phyloP scores from a whole-genome alignment of 129 eudicot genomes.

The Chrysanthemum lavandulifolium region DNA sequence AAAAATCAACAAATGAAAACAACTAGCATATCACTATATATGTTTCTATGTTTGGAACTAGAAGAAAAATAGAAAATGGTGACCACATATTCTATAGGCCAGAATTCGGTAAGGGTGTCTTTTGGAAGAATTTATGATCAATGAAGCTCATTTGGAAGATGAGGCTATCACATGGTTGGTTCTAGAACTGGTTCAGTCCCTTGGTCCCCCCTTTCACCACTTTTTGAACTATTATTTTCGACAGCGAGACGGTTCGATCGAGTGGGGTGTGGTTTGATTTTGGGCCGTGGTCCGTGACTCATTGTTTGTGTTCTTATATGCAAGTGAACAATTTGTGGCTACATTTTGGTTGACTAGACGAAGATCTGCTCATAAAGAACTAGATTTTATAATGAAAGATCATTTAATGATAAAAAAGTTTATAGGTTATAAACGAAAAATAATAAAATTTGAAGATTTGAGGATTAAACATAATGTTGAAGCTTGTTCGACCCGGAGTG shows the following conservation, averaged over 20 bases:
- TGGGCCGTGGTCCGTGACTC: not conserved
- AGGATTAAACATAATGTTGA: too few species aligned
- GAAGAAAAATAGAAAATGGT: not conserved
- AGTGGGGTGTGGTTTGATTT: constrained; percentile 4
- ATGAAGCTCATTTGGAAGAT: constrained; percentile 2
- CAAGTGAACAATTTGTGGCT: constrained; percentile 23
- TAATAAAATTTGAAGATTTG: too few species aligned
- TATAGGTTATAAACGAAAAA: too few species aligned
- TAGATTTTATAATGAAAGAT: too few species aligned
- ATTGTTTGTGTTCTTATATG: constrained; percentile 15
- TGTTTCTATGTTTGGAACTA: not conserved
- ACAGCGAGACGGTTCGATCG: not conserved
- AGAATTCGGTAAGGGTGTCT: constrained; percentile 13
- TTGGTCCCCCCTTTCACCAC: constrained; percentile 12
- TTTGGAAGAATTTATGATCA: not conserved
- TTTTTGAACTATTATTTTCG: not conserved
- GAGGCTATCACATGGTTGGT: not conserved
- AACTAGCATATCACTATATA: not conserved
- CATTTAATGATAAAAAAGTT: too few species aligned
- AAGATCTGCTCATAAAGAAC: too few species aligned
- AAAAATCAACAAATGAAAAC: not conserved
- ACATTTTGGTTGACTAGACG: constrained; percentile 16
- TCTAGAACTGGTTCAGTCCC: not conserved
- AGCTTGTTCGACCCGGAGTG: too few species aligned
- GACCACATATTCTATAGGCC: not conserved